phyloP scores from a whole-genome alignment of 2,329 filamentous ascomycete species.

The Chaetomiaceae sp. region DNA sequence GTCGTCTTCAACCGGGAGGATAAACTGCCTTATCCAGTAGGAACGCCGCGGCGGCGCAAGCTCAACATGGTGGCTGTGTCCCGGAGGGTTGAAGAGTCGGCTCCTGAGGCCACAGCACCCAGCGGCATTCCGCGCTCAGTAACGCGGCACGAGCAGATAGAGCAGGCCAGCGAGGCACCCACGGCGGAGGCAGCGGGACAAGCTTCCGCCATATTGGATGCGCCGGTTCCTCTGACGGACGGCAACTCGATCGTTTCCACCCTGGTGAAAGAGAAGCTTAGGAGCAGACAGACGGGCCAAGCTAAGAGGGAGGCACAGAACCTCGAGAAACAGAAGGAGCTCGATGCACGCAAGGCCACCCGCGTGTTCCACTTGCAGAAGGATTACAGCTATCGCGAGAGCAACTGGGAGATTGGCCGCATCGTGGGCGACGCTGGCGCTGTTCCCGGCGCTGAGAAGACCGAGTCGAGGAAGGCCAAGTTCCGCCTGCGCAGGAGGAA shows the following conservation, averaged over 20 bases:
- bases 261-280: constrained; percentile 25
- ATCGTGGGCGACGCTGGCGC: constrained; percentile 38
- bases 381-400: constrained; percentile 57
- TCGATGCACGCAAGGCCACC: constrained; percentile 36
- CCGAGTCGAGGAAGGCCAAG: constrained; percentile 47
- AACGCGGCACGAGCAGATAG: constrained; percentile 28
- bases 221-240: constrained; percentile 14
- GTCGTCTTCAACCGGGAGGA: constrained; percentile 82
- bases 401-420: constrained; percentile 55
- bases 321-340: constrained; percentile 33
- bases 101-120: constrained; percentile 35
- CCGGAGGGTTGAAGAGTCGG: constrained; percentile 31
- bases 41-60: constrained; percentile 68
- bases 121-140: constrained; percentile 35
- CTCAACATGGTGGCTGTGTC: constrained; percentile 65
- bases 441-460: constrained; percentile 37
- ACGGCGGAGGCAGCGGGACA: constrained; percentile 1
- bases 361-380: constrained; percentile 47
- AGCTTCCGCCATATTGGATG: neutral
- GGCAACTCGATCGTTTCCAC: constrained; percentile 22
- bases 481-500: constrained; percentile 35
- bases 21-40: constrained; percentile 68
- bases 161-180: constrained; percentile 5
- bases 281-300: constrained; percentile 12
- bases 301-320: constrained; percentile 17